Base-by-base conservation (phyloP, 306 rosid species). In the Dicorynia guianensis region DNA sequence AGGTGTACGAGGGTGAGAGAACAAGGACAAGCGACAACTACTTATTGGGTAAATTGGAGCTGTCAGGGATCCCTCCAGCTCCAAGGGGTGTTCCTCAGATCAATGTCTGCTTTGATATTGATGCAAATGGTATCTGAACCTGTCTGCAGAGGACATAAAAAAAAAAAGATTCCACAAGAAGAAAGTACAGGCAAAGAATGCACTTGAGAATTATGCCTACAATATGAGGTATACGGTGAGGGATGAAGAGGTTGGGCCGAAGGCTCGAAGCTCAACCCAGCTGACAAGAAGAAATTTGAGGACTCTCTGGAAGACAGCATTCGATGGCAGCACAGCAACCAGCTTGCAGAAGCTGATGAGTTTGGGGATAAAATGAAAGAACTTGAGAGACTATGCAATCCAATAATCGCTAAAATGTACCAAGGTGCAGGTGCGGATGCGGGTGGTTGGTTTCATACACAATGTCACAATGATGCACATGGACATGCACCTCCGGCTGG, bases 111-210 rank as follows among this genome's bases (percentile, higher is more conserved):
- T 74, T 77, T 11, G 83, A 77, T 56, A 63, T 84, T 6, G 88
- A 81, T 38, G 83, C 82, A 13, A 81, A 84, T 20, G 85, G 85
- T 0, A 84, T 84, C 4, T 84, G 48, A 77, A 80, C 17, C 83
- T 80, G 12, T 40, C 80, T 4, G 85, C 85, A 0, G 80, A 80
- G 71, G 85, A 84, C 77, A 84, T 53, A 76, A 56, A 80, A 77
- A 64, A 25, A 80, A 76, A 47, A 84, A 84, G 74, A 76, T 68
- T 39, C 36, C 43, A 48, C 19, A 30, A 33, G 55, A 47, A 25
- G 57, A 48, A 66, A 53, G 39, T 47, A 4, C 57, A 66, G 25
- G 71, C 71, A 3, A 66, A 47, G 56, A 46, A 66, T 10, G 71
- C 56, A 40, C 44, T 40, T 40, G 44, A 40, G 8, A 40, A 40